These are phyloP conservation scores for Atkinsonella hypoxylon DNA, from an alignment of 2,329 filamentous ascomycete genomes.

Conservation along the genomic window DNA sequence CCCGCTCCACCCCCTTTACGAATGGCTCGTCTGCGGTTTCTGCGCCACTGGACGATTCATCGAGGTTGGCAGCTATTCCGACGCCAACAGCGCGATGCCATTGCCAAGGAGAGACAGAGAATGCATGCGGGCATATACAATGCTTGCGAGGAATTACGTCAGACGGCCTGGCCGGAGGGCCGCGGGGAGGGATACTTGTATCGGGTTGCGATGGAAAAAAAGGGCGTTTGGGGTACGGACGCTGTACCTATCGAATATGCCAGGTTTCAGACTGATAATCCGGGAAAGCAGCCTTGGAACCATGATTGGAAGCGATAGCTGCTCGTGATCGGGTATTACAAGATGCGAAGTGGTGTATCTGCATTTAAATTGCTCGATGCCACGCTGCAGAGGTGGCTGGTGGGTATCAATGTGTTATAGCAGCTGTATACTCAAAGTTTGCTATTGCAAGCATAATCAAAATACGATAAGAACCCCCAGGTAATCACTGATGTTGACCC, in stretches of 20 bases:
- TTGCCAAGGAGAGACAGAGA: constrained; percentile 61
- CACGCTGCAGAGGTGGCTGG: neutral
- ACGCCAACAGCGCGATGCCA: constrained; percentile 50
- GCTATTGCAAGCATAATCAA: neutral
- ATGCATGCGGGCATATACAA: constrained; percentile 71
- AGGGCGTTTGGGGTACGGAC: constrained; percentile 60
- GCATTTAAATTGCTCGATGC: neutral
- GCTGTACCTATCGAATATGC: constrained; percentile 89
- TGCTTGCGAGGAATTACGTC: constrained; percentile 75
- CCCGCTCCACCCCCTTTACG: constrained; percentile 58
- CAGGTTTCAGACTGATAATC: constrained; percentile 71
- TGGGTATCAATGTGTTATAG: neutral
- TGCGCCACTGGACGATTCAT: constrained; percentile 98
- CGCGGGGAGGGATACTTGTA: constrained; percentile 63
- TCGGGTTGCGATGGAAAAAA: constrained; percentile 82
- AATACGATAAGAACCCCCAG: no score
- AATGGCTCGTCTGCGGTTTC: constrained; percentile 73
- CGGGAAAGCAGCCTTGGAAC: constrained; percentile 74
- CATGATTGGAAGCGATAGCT: constrained; percentile 68
- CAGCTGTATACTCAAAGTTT: neutral
- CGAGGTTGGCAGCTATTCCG: constrained; percentile 82
- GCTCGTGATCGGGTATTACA: neutral
- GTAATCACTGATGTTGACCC: no score
- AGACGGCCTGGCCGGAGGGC: constrained; percentile 42
- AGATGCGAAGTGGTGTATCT: neutral